Conservation (phyloP, 768 basidiomycete species). For the Kwoniella newhampshirensis region DNA sequence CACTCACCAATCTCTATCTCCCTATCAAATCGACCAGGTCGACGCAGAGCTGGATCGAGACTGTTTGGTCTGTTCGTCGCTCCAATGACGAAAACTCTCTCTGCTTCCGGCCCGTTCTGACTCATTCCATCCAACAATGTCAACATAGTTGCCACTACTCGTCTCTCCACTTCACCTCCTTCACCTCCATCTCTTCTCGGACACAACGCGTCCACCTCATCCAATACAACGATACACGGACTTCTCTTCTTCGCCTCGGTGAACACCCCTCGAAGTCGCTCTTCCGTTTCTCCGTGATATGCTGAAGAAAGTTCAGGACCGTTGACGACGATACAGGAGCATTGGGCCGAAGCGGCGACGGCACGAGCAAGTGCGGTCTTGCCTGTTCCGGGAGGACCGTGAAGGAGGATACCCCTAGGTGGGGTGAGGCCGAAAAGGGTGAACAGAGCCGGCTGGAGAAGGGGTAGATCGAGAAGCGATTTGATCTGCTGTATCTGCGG, state of each 20-base stretch:
- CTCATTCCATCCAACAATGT: slow-evolving; percentile 85
- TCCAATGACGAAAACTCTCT: slow-evolving; percentile 85
- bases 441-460: slow-evolving; percentile 78
- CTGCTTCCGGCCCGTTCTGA: slow-evolving; percentile 57
- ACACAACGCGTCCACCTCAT: slow-evolving; percentile 93
- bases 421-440: slow-evolving; percentile 84
- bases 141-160: slow-evolving; percentile 90
- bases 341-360: slow-evolving; percentile 74
- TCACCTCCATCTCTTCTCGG: slow-evolving; percentile 84
- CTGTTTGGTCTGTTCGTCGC: slow-evolving; percentile 89
- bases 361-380: slow-evolving; percentile 96
- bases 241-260: slow-evolving; percentile 73
- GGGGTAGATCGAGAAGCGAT: slow-evolving; percentile 79
- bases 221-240: slow-evolving; percentile 90
- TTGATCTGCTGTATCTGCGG: slow-evolving; percentile 83
- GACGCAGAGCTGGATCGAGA: slow-evolving; percentile 97
- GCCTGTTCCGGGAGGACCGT: slow-evolving; percentile 95
- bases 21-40: slow-evolving; percentile 97
- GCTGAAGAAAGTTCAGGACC: slow-evolving; percentile 93
- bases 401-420: slow-evolving; percentile 88
- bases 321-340: slow-evolving; percentile 87
- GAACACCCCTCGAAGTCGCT: slow-evolving; percentile 84
- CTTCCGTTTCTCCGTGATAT: slow-evolving; percentile 96
- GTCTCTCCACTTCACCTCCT: slow-evolving; percentile 91
- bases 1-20: slow-evolving; percentile 87